Evolutionary conservation across 2,329 filamentous ascomycete species (phyloP).

Genomic region (Coniosporium tulheliwenetii): DNA sequence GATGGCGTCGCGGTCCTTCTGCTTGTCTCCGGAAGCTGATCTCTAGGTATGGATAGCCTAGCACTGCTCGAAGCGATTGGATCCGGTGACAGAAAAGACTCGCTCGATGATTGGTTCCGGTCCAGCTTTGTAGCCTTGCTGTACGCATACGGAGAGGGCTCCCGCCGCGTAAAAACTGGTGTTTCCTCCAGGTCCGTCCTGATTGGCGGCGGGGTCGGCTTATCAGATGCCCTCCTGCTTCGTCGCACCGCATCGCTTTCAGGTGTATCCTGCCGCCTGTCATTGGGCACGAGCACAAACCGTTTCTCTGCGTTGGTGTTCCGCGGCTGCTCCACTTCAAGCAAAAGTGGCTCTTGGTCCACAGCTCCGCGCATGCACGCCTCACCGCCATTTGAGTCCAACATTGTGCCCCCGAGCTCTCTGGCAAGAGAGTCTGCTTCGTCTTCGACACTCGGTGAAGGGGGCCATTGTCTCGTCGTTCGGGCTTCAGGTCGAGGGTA

Average conservation of each 20-base stretch:
- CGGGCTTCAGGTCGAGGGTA: constrained; percentile 11
- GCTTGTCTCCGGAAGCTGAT: no score
- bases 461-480: constrained; percentile 31
- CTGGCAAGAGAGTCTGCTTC: constrained; percentile 46
- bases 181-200: constrained; percentile 20
- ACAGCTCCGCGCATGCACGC: constrained; percentile 45
- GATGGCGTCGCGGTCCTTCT: no score
- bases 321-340: constrained; percentile 36
- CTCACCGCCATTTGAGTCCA: constrained; percentile 28
- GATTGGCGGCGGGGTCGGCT: constrained; percentile 13
- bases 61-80: constrained; percentile 22
- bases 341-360: constrained; percentile 53
- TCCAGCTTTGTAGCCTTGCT: constrained; percentile 18
- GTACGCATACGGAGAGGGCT: constrained; percentile 30
- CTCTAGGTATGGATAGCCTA: background rate
- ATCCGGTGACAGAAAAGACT: constrained; percentile 33
- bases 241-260: constrained; percentile 19
- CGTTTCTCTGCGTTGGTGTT: constrained; percentile 31
- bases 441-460: constrained; percentile 53
- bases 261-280: background rate
- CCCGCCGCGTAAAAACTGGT: constrained; percentile 23
- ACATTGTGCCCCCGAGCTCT: constrained; percentile 31
- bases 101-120: constrained; percentile 17
- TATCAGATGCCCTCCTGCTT: constrained; percentile 12
- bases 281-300: constrained; percentile 39